Conservation (phyloP, 352 stramenopile species). For the Phytophthora capsici region DNA sequence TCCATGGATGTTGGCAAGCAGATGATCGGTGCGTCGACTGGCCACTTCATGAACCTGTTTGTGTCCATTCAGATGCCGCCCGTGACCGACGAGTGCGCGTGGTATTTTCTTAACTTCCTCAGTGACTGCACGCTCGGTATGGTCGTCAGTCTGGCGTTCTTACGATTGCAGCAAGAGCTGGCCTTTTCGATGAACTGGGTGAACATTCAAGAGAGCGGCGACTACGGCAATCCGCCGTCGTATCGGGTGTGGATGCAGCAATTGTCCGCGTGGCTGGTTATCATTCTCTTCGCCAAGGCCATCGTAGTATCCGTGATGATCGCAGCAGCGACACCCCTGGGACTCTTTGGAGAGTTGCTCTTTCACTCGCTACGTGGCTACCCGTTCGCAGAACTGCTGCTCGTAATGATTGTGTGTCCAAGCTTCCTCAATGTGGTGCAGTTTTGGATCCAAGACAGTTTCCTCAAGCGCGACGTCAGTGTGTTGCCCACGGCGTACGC, state of each 20-base stretch:
- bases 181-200: conserved; percentile 77
- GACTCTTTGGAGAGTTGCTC: conserved; percentile 65
- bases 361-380: conserved; percentile 68
- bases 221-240: conserved; percentile 77
- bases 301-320: conserved; percentile 83
- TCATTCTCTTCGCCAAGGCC: conserved; percentile 83
- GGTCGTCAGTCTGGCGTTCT: conserved; percentile 73
- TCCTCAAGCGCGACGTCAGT: conserved; percentile 79
- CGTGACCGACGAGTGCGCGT: conserved; percentile 84
- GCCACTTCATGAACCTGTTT: conserved; percentile 78
- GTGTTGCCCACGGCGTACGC: conserved; percentile 66
- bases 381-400: conserved; percentile 71
- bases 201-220: conserved; percentile 77
- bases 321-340: conserved; percentile 49
- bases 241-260: conserved; percentile 72
- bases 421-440: conserved; percentile 87
- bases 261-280: conserved; percentile 65
- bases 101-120: conserved; percentile 89
- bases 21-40: conserved; percentile 69
- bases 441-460: conserved; percentile 89
- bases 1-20: conserved; percentile 86
- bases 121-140: conserved; percentile 85
- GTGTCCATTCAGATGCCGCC: conserved; percentile 75
- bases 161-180: conserved; percentile 79
- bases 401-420: conserved; percentile 86